Conservation (phyloP, 176 grass and related monocot genomes). For the Dactylis glomerata region DNA sequence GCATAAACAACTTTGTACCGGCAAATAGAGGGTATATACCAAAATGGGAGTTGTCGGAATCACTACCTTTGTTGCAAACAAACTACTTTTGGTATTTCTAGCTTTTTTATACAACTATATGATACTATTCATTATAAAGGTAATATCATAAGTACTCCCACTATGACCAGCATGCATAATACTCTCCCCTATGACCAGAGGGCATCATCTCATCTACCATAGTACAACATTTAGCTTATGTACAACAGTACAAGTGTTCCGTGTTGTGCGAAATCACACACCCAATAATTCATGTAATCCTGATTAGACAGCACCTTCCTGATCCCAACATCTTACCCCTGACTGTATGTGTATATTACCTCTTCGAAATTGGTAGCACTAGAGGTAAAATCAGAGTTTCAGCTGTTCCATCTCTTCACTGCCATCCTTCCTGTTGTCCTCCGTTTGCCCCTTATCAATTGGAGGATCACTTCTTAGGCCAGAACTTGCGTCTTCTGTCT, state of each 20-base stretch:
- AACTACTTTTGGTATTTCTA: too few species aligned
- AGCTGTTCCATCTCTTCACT: constrained; percentile 46
- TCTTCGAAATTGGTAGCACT: neutral
- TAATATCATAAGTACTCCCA: neutral
- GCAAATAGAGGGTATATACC: too few species aligned
- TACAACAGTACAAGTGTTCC: constrained; percentile 22
- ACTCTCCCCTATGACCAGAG: neutral
- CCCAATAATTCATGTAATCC: neutral
- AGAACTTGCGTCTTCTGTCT: constrained; percentile 64
- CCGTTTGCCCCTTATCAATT: constrained; percentile 24
- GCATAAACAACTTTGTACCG: too few species aligned
- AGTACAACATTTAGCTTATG: neutral
- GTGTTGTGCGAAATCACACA: neutral
- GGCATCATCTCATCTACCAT: neutral
- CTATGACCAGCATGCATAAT: neutral
- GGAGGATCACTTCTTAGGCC: constrained; percentile 39
- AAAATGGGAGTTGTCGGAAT: too few species aligned
- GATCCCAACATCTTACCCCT: constrained; percentile 3
- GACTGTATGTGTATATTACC: neutral
- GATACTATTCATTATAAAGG: neutral
- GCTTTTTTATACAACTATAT: too few species aligned
- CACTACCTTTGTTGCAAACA: too few species aligned
- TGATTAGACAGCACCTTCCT: neutral
- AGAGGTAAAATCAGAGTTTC: constrained; percentile 40
- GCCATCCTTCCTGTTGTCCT: constrained; percentile 19